Evolutionary conservation across 2,329 filamentous ascomycete genomes (phyloP).

Genomic region (Aurifilum marmelostoma): DNA sequence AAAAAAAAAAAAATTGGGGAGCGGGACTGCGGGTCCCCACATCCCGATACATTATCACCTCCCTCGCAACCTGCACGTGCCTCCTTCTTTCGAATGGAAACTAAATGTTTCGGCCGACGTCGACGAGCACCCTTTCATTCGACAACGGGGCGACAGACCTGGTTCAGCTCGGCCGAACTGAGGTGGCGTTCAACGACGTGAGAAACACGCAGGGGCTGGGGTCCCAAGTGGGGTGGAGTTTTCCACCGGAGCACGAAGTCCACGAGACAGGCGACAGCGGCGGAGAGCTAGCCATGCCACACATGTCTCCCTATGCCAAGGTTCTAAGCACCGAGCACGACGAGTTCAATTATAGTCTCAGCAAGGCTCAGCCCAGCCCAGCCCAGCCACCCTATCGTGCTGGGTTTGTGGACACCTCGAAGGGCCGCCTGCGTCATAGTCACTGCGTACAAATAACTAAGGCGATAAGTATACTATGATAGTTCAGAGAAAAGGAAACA

Average conservation of each 20-base stretch:
- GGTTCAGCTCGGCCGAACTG: not conserved
- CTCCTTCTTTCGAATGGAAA: too few relatives aligned
- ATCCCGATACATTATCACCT: not conserved
- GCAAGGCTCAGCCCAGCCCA: too few relatives aligned
- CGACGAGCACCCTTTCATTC: not conserved
- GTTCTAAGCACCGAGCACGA: not conserved
- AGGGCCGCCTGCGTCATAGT: not conserved
- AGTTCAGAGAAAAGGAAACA: too few relatives aligned
- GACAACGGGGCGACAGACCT: not conserved
- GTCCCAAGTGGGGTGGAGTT: not conserved
- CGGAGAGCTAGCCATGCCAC: not conserved
- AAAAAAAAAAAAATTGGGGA: not conserved
- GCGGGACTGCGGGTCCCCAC: not conserved
- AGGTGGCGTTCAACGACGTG: not conserved
- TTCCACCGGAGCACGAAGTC: not conserved
- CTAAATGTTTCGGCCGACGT: not conserved
- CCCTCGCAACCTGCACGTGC: too few relatives aligned
- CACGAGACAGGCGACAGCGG: not conserved
- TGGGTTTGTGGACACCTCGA: not conserved
- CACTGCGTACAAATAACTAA: too few relatives aligned
- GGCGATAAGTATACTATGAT: too few relatives aligned
- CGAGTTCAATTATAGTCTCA: not conserved
- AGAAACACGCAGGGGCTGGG: too few relatives aligned
- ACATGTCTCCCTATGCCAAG: not conserved
- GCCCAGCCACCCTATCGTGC: not conserved